Conservation (phyloP, 305 asterid genomes). For the Vinca major region DNA sequence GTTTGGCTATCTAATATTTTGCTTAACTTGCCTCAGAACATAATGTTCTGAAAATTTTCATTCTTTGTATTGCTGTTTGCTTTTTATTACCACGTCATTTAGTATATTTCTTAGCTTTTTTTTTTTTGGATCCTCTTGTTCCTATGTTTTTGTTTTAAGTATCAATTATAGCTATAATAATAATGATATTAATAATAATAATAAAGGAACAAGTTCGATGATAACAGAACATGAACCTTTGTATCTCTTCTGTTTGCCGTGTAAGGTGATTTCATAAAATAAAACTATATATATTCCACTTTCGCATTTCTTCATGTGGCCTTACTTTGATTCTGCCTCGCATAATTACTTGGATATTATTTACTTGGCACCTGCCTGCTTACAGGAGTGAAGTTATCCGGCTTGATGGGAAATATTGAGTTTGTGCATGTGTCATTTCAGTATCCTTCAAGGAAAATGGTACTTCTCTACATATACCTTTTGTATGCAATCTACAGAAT, state of each 20-base stretch:
- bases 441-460: slow-evolving; percentile 58
- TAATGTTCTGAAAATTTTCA: neutral
- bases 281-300: neutral
- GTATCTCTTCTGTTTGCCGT: neutral
- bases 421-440: slow-evolving; percentile 56
- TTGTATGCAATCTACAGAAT: neutral
- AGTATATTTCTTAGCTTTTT: neutral
- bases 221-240: neutral
- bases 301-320: neutral
- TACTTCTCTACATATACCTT: neutral
- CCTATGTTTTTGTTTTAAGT: too few species aligned
- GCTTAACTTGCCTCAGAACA: neutral
- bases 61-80: neutral
- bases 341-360: too few species aligned
- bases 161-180: too few species aligned
- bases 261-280: neutral
- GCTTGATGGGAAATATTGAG: slow-evolving; percentile 61
- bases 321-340: neutral
- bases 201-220: neutral
- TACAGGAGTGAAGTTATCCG: slow-evolving; percentile 7
- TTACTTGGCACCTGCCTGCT: neutral
- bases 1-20: neutral
- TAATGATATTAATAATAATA: too few species aligned
- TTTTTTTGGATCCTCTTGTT: neutral
- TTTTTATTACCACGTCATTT: neutral